Conservation (phyloP, 1,284 basidiomycete genomes). For the Amylostereum areolatum region DNA sequence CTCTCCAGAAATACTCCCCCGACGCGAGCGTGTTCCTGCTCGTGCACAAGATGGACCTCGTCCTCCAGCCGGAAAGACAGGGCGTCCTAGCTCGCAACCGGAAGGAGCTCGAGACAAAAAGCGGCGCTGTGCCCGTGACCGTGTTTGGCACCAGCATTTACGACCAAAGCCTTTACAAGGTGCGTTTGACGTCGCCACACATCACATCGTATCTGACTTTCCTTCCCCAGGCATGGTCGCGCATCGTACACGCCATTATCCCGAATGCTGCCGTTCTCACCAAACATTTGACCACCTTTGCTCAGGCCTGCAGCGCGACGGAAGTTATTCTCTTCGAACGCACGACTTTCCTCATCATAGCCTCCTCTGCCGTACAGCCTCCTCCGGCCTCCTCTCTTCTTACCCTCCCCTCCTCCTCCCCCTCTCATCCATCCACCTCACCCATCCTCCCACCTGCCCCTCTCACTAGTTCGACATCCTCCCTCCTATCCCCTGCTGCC, state of each 20-base stretch:
- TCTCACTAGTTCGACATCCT: slow-evolving; percentile 10
- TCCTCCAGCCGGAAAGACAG: slow-evolving; percentile 46
- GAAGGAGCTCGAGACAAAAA: slow-evolving; percentile 64
- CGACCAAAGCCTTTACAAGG: slow-evolving; percentile 96
- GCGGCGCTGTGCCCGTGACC: slow-evolving; percentile 50
- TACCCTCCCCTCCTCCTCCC: slow-evolving; percentile 8
- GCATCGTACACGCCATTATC: slow-evolving; percentile 94
- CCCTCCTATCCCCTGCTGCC: slow-evolving; percentile 3
- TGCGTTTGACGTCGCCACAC: slow-evolving; percentile 25
- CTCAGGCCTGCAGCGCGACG: slow-evolving; percentile 79
- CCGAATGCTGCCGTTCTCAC: slow-evolving; percentile 90
- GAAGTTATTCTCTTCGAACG: slow-evolving; percentile 97
- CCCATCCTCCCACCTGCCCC: slow-evolving; percentile 20
- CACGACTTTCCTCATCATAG: slow-evolving; percentile 96
- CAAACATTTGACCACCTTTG: slow-evolving; percentile 80
- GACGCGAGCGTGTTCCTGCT: slow-evolving; percentile 87
- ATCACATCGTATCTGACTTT: slow-evolving; percentile 2
- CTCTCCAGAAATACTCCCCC: slow-evolving; percentile 70
- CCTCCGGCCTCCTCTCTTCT: slow-evolving; percentile 12
- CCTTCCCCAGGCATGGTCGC: slow-evolving; percentile 83
- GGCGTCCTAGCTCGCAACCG: slow-evolving; percentile 51
- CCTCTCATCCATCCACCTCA: slow-evolving; percentile 19
- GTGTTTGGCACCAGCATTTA: slow-evolving; percentile 97
- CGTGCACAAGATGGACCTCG: slow-evolving; percentile 96
- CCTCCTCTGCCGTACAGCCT: slow-evolving; percentile 48